Base-by-base conservation (phyloP, 1,139 yeast genomes). In the Pichia sp. region DNA sequence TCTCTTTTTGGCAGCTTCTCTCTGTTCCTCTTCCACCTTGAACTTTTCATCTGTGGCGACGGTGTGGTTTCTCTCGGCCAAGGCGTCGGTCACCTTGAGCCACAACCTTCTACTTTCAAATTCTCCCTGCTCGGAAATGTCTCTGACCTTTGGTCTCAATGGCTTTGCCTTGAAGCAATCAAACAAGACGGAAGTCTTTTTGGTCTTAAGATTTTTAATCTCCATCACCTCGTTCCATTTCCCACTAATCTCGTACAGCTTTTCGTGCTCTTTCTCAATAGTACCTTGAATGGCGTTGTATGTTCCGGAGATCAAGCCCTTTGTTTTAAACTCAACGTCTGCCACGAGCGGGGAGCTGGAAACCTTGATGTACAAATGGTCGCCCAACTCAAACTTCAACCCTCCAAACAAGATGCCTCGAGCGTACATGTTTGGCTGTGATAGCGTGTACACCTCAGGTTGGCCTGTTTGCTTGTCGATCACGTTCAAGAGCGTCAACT, bases 401-500 rank as follows among this genome's bases (percentile, higher is more conserved):
- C 86, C 87, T 23, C 99, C 99, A 67, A 93, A 88, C 41, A 93
- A 72, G 50, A 93, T 88, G 50, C 97, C 97, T 63, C 99, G 78
- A n/a, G 95, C 96, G 64, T 93, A 93, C 73, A 93, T 85, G 69
- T 93, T 93, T 54, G 99, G 99, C 70, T 93, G 99, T 32, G 90
- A 86, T 70, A 93, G 76, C 13, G 84, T 80, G 69, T 90, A 93
- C 52, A 77, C 75, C 66, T 87, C 95, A 6, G 80, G 76, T 13
- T 71, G 63, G 7, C 81, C 81, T 1, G 62, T 56, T 16, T 68
- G 63, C 45, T 67, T 70, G 59, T 81, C 81, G 38, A 71, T 70
- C n/a, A 78, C 72, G 61, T 88, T 85, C 46, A 86, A 78, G 57
- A 93, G 80, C 45, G 88, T 82, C 19, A 93, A 74, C 55, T 80